phyloP scores from a whole-genome alignment of 2,329 filamentous ascomycete species.

The Fusarium pseudonygamai region DNA sequence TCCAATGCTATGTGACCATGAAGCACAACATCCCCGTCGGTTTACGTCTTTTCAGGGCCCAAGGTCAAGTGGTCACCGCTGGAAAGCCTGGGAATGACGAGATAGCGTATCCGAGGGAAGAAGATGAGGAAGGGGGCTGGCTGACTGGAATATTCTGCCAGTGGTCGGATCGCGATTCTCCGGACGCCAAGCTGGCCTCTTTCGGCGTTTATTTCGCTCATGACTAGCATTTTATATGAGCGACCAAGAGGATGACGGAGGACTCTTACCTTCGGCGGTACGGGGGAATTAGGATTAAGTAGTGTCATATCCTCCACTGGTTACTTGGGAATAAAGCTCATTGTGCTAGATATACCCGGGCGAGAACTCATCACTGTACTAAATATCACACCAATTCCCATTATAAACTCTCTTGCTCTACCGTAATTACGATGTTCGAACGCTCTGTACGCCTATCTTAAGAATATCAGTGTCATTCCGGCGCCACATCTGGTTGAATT shows the following conservation, averaged over 20 bases:
- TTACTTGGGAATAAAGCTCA: not conserved
- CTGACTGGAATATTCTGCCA: not conserved
- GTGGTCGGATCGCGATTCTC: not conserved
- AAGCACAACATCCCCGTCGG: rapidly evolving
- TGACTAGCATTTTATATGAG: not conserved
- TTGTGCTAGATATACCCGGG: not conserved
- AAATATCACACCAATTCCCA: not conserved
- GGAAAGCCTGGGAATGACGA: rapidly evolving
- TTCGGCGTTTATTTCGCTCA: not conserved
- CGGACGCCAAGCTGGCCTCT: not conserved
- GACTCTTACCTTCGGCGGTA: not conserved
- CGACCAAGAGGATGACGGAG: not conserved
- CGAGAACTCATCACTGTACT: not conserved
- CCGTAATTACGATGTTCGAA: not conserved
- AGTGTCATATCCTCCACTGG: too few species aligned
- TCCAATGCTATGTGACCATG: not conserved
- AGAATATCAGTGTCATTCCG: not conserved
- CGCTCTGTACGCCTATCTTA: not conserved
- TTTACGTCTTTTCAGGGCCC: not conserved
- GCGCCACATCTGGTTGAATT: not conserved
- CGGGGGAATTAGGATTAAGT: too few species aligned
- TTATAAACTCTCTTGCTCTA: not conserved
- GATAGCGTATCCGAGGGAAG: rapidly evolving
- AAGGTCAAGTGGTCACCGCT: not conserved
- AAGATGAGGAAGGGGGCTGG: not conserved